phyloP scores from a whole-genome alignment of 2,329 filamentous ascomycete genomes.

The Epicoccum nigrum region DNA sequence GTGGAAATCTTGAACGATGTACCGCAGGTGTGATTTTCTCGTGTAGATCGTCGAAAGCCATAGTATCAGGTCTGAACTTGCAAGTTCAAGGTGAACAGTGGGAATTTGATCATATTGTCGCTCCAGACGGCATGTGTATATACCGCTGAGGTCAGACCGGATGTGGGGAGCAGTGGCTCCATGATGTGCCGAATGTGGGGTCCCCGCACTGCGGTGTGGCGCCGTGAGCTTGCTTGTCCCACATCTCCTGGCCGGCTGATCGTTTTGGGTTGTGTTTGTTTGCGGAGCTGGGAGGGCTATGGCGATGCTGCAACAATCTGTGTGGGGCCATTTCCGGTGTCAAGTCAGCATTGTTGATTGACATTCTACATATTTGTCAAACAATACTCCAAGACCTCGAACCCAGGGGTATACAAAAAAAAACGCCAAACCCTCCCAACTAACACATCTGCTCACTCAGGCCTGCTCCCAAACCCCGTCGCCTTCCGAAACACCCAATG shows the following conservation, averaged over 20 bases:
- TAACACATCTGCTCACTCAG: not conserved
- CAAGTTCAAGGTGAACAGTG: too few species aligned
- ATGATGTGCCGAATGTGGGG: slow-evolving; percentile 33
- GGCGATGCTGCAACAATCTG: too few species aligned
- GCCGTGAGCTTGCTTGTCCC: too few species aligned
- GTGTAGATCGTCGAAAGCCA: slow-evolving; percentile 42
- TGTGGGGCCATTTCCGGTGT: too few species aligned
- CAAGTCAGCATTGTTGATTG: too few species aligned
- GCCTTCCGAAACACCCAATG: slow-evolving; percentile 39
- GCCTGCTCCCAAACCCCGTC: slow-evolving; percentile 33
- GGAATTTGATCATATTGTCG: not conserved
- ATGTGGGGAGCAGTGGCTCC: slow-evolving; percentile 14
- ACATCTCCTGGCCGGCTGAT: not conserved
- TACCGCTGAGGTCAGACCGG: not conserved
- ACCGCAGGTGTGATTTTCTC: slow-evolving; percentile 42
- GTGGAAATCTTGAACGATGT: slow-evolving; percentile 6
- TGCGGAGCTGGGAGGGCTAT: too few species aligned
- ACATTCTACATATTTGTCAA: not conserved
- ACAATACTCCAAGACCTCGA: not conserved
- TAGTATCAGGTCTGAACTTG: slow-evolving; percentile 4
- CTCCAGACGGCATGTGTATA: not conserved
- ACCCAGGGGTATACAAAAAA: not conserved
- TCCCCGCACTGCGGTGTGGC: slow-evolving; percentile 21
- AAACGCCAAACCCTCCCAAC: not conserved
- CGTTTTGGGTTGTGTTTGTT: too few species aligned